Conservation (phyloP, 2,329 filamentous ascomycete genomes). For the Ophiognomonia clavigignenti-juglandacearum region DNA sequence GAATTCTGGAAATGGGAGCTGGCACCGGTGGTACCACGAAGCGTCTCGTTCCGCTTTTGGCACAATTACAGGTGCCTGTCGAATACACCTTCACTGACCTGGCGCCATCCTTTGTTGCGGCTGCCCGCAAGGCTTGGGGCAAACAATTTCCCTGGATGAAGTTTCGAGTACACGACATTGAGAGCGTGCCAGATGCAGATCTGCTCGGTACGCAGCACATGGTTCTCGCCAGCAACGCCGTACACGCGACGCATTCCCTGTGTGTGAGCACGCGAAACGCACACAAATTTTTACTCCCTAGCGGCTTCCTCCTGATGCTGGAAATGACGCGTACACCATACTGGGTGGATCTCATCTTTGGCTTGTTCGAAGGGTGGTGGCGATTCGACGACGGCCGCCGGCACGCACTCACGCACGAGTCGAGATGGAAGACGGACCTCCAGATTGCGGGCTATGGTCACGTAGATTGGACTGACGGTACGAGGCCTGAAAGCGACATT, state of each 20-base stretch:
- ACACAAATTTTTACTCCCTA: constrained; percentile 22
- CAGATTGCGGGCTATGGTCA: constrained; percentile 23
- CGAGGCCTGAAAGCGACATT: neutral
- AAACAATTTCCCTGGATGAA: constrained; percentile 23
- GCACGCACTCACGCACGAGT: constrained; percentile 19
- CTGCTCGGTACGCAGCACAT: constrained; percentile 24
- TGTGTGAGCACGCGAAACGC: constrained; percentile 20
- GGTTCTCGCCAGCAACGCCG: constrained; percentile 28
- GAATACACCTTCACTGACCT: constrained; percentile 38
- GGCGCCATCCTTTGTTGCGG: constrained; percentile 26
- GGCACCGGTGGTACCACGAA: too few relatives aligned
- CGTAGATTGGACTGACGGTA: constrained; percentile 27
- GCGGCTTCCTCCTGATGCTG: constrained; percentile 29
- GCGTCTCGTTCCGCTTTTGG: constrained; percentile 21
- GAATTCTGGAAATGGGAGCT: constrained; percentile 3
- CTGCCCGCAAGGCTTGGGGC: constrained; percentile 22
- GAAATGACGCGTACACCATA: constrained; percentile 27
- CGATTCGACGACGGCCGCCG: constrained; percentile 26
- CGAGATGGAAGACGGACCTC: constrained; percentile 23
- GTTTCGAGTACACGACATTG: constrained; percentile 26
- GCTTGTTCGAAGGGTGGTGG: constrained; percentile 35
- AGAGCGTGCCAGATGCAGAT: constrained; percentile 17
- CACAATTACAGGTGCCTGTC: constrained; percentile 22
- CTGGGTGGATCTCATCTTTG: constrained; percentile 31
- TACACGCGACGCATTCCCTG: constrained; percentile 29